Evolutionary conservation across 768 basidiomycete species (phyloP), one percentile per base, ranked within the genome.

Genomic region (Trametes cingulata): DNA sequence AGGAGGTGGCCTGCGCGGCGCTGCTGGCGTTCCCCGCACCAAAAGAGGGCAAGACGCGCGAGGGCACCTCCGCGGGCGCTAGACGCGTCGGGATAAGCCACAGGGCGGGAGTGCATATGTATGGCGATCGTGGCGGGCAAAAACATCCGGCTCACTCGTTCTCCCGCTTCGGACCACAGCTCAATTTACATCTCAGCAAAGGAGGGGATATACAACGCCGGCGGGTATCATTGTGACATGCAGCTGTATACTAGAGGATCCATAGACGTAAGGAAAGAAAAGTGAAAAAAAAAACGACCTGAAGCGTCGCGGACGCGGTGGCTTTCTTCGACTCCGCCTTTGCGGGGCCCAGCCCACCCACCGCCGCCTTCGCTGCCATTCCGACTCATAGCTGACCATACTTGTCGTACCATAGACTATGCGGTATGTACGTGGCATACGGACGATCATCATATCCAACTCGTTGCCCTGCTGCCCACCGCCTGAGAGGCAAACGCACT

Each of bases 141-240:
- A 47, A 47, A 13, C 13, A 14, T 15, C 24, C 19, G 29, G 29
- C 29, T 4, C 45, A 24, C 14, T 42, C 20, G 14, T 15, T 42
- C 40, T 6, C 45, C 19, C 45, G 45, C 45, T 46, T n/a, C 45
- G 45, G 17, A 19, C 45, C 36, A 50, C 20, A 36, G 15, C 43
- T 48, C 57, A 57, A 62, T 41, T 62, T 62, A 62, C 61, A 62
- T 41, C 53, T 48, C 42, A 61, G 50, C 60, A 53, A 17, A 45
- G 25, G 39, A 52, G 20, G 45, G 59, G 55, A 62, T 62, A 62
- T 57, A 62, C 61, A 57, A 45, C 55, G 61, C 55, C 49, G 25
- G 43, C 25, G 61, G 61, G 61, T 62, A 62, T 62, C 55, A 53
- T 57, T 48, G 60, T 36, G 56, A 57, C 60, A 56, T 56, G 60